A percentile compares a stretch with the other conserved stretches of the same genome.
Conservation (phyloP, 129 eudicot species). For the Pulicaria dysenterica region DNA sequence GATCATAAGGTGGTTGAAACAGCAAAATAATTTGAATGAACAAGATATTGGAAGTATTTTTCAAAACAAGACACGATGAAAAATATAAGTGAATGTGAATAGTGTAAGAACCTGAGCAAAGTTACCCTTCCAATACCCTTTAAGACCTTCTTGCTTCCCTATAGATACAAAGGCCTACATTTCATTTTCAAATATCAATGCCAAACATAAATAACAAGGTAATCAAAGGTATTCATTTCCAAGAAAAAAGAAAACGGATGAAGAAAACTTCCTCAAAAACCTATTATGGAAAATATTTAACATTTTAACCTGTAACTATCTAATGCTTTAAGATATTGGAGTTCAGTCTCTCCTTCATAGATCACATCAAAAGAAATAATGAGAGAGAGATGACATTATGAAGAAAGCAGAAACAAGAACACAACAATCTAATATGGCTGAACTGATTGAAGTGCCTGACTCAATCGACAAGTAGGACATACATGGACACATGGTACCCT, state of each 20-base stretch:
- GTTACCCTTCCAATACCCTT: slow-evolving; percentile 98
- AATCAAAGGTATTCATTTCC: neutral
- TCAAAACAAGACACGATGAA: neutral
- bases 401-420: too few relatives aligned
- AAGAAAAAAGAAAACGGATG: neutral
- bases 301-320: too few relatives aligned
- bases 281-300: too few relatives aligned
- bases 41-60: neutral
- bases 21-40: neutral
- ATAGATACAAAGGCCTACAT: slow-evolving; percentile 68
- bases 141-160: slow-evolving; percentile 85
- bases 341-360: neutral
- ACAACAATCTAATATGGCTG: too few relatives aligned
- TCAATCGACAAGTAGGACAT: too few relatives aligned
- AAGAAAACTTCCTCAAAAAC: too few relatives aligned
- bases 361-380: neutral
- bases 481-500: too few relatives aligned
- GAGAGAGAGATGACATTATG: too few relatives aligned
- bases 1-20: neutral
- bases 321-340: too few relatives aligned
- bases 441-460: too few relatives aligned
- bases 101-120: slow-evolving; percentile 73
- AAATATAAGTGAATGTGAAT: neutral
- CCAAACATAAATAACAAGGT: neutral
- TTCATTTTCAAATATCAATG: slow-evolving; percentile 6